A percentile compares a stretch with the other conserved stretches of the same genome.
Evolutionary conservation across 164 flowering plant species (phyloP).

Genomic region (Protea cynaroides): DNA sequence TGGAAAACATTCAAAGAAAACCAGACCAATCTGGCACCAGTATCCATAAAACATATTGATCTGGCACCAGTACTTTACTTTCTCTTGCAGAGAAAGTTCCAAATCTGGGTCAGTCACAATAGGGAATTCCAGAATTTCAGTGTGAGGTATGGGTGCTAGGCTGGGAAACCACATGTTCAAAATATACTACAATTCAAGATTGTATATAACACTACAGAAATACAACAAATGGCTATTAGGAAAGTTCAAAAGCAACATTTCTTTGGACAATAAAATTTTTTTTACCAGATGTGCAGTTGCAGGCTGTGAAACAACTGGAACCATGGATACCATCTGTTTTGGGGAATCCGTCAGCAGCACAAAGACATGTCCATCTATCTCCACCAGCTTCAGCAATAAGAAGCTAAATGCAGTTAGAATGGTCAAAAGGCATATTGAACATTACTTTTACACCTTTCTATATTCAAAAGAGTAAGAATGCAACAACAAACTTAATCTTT

Average conservation of each 20-base stretch:
- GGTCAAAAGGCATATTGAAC: neutral
- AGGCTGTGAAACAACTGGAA: constrained; percentile 61
- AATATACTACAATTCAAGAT: neutral
- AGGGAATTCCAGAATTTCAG: no score
- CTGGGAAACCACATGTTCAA: neutral
- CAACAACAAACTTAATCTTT: neutral
- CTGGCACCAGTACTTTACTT: no score
- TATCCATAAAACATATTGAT: no score
- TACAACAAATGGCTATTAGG: neutral
- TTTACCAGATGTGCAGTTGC: constrained; percentile 54
- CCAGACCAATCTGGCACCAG: no score
- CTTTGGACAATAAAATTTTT: no score
- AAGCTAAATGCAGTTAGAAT: constrained; percentile 7
- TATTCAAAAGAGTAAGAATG: neutral
- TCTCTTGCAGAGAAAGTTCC: no score
- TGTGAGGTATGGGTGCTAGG: no score
- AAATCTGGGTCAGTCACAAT: neutral
- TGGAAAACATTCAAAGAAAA: no score
- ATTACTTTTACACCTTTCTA: neutral
- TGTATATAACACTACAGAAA: neutral
- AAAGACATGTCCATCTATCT: constrained; percentile 61
- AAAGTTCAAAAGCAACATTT: neutral
- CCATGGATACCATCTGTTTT: constrained; percentile 26
- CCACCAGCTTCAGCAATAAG: constrained; percentile 21
- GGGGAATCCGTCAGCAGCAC: constrained; percentile 52